Evolutionary conservation across 1,284 basidiomycete genomes (phyloP).

Genomic region (Kalmanozyma brasiliensis): DNA sequence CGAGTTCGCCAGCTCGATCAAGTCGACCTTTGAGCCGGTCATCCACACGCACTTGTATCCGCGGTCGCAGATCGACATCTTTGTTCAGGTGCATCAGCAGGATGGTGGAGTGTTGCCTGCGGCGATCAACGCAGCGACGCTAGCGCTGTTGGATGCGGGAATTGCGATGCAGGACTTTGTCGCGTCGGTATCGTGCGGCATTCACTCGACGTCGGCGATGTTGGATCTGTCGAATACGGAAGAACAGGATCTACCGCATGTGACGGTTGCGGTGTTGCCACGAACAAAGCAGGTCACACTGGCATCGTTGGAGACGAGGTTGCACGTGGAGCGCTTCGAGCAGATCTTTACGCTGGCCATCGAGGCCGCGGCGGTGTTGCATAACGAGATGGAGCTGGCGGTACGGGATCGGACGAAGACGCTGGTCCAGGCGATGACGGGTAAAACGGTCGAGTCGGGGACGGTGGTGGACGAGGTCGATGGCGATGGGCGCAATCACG

Average conservation of each 20-base stretch:
- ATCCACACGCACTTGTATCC: slow-evolving; percentile 91
- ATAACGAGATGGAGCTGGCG: slow-evolving; percentile 83
- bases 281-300: slow-evolving; percentile 82
- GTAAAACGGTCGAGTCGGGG: slow-evolving; percentile 29
- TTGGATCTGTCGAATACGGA: slow-evolving; percentile 88
- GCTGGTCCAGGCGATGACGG: slow-evolving; percentile 71
- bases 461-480: slow-evolving; percentile 4
- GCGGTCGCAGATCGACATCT: slow-evolving; percentile 91
- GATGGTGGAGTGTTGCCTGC: slow-evolving; percentile 90
- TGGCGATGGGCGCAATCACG: slow-evolving; percentile 9
- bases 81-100: slow-evolving; percentile 89
- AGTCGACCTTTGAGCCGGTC: slow-evolving; percentile 94
- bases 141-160: slow-evolving; percentile 89
- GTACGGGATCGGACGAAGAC: slow-evolving; percentile 76
- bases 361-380: slow-evolving; percentile 81
- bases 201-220: slow-evolving; percentile 73
- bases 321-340: slow-evolving; percentile 91
- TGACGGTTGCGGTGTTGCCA: slow-evolving; percentile 89
- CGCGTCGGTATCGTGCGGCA: slow-evolving; percentile 75
- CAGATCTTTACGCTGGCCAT: slow-evolving; percentile 84
- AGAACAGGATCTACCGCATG: slow-evolving; percentile 86
- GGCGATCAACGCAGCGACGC: slow-evolving; percentile 91
- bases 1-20: slow-evolving; percentile 86
- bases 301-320: slow-evolving; percentile 90
- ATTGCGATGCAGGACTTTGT: slow-evolving; percentile 91